Percentiles rank a stretch among this genome's conserved stretches.
Conservation (phyloP, 2,329 filamentous ascomycete species). For the Tolypocladium tundrense region DNA sequence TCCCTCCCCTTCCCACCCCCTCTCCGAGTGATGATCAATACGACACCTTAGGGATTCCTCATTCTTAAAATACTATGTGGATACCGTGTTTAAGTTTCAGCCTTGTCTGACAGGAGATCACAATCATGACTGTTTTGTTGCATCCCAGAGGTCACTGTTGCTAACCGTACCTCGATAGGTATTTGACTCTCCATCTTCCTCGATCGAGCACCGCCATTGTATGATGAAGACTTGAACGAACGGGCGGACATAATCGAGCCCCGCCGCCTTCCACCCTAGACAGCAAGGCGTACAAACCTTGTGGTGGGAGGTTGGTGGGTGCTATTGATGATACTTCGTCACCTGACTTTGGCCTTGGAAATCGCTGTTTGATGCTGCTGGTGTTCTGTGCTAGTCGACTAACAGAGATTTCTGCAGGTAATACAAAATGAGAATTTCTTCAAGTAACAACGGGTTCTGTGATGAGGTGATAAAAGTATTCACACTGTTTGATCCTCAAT, state of each 20-base stretch:
- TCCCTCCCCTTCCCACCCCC: constrained; percentile 7
- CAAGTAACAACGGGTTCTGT: constrained; percentile 13
- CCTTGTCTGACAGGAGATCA: constrained; percentile 52
- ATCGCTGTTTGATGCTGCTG: constrained; percentile 15
- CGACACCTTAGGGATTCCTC: constrained; percentile 58
- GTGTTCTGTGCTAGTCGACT: constrained; percentile 15
- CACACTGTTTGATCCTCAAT: constrained; percentile 47
- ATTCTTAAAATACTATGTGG: constrained; percentile 57
- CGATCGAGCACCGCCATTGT: constrained; percentile 15
- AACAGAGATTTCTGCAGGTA: constrained; percentile 24
- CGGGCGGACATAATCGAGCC: constrained; percentile 59
- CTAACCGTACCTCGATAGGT: constrained; percentile 35
- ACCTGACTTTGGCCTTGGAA: constrained; percentile 41
- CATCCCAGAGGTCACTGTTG: constrained; percentile 11
- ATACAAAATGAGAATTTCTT: constrained; percentile 11
- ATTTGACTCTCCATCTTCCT: constrained; percentile 11
- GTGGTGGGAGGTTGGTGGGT: constrained; percentile 38
- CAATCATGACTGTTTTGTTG: constrained; percentile 11
- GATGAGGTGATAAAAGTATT: constrained; percentile 44
- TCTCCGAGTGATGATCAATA: constrained; percentile 48
- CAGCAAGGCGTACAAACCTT: constrained; percentile 54
- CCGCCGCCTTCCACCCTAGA: constrained; percentile 33
- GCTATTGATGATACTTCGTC: constrained; percentile 59
- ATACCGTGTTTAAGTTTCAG: constrained; percentile 55
- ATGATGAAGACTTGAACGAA: constrained; percentile 61